phyloP scores from a whole-genome alignment of 306 rosid species.

The Biancaea sappan region DNA sequence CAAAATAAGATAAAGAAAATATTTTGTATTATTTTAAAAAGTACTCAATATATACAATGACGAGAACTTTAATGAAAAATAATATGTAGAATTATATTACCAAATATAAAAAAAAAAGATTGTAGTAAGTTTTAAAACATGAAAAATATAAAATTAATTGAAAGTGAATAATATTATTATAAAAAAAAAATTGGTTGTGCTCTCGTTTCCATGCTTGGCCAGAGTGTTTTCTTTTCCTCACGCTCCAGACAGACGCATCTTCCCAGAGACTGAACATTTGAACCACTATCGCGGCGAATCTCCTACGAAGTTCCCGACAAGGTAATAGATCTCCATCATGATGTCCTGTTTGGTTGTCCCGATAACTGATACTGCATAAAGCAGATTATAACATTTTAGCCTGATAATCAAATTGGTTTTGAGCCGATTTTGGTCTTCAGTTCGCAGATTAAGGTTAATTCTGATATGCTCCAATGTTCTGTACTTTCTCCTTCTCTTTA shows the following conservation, averaged over 20 bases:
- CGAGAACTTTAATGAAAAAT: too few relatives aligned
- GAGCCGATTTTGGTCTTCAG: not conserved
- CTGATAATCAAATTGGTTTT: not conserved
- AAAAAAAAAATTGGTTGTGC: too few relatives aligned
- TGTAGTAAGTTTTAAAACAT: too few relatives aligned
- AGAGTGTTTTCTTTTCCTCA: not conserved
- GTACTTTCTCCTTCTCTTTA: not conserved
- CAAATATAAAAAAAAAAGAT: too few relatives aligned
- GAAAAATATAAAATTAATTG: too few relatives aligned
- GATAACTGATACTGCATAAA: not conserved
- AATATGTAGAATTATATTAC: too few relatives aligned
- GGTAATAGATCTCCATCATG: not conserved
- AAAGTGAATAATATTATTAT: too few relatives aligned
- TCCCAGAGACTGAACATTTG: not conserved
- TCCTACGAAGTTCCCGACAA: constrained; percentile 15
- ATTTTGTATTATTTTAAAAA: too few relatives aligned
- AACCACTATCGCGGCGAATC: not conserved
- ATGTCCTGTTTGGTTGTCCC: not conserved
- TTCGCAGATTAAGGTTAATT: not conserved
- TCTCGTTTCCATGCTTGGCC: too few relatives aligned
- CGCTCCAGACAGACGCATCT: not conserved
- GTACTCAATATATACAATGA: too few relatives aligned
- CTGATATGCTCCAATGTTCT: not conserved
- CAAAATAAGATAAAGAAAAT: too few relatives aligned
- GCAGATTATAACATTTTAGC: not conserved